Evolutionary conservation across 306 rosid species (phyloP), one percentile per base, ranked within the genome.

Genomic region (Abrus pulchellus): DNA sequence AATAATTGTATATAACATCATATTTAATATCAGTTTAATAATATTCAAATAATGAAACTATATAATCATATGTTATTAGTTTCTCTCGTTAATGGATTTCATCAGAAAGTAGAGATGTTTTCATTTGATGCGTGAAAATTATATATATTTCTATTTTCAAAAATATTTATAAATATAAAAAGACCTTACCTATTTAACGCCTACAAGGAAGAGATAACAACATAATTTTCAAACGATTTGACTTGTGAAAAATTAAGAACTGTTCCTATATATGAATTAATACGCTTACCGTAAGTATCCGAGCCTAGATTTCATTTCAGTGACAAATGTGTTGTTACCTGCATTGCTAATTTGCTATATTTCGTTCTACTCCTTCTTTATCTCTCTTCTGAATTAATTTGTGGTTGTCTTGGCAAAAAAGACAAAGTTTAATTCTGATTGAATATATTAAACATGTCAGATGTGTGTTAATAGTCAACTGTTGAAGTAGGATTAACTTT

Each of bases 321-420:
- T 38, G 69, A 63, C n/a, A 30, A 63, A 13, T 13, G 11, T 1
- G 48, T 5, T 38, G 69, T 63, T 36, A 12, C 30, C 69, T n/a
- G 30, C 32, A 63, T 65, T 65, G 34, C 52, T 20, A 65, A 14
- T 41, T 14, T 40, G 32, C 70, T 49, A 64, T 64, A 64, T 64
- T 40, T 65, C 50, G 50, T 40, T 34, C 13, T n/a, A 69, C 75
- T 69, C 12, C 12, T 29, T 33, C 67, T 38, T 10, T 70, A 47
- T 70, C 62, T 72, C 40, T 72, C 40, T 54, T 72, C 12, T 32
- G 11, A 55, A 38, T 54, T 55, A 34, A 36, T 72, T 20, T 34
- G 10, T 53, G 3, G 6, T 28, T 55, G 29, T 12, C 54, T 54
- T 55, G 7, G 41, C 77, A 9, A 47, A 69, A 48, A 69, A 47